Evolutionary conservation across 192 early-diverging fungal genomes (phyloP).

Genomic region (Thamnidium elegans): DNA sequence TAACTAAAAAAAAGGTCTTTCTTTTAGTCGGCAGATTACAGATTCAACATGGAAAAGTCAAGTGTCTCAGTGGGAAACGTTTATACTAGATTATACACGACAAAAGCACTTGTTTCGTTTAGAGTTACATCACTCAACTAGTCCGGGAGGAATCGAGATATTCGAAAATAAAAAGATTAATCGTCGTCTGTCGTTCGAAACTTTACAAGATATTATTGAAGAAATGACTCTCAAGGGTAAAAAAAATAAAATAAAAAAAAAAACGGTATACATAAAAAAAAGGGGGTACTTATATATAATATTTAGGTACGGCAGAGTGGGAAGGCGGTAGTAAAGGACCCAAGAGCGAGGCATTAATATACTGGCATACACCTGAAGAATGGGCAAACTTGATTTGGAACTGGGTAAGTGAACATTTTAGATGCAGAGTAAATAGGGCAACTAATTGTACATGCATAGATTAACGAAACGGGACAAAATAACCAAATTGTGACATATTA

Average conservation of each 20-base stretch:
- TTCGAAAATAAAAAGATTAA: constrained; percentile 73
- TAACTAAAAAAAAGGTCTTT: not conserved
- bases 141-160: constrained; percentile 42
- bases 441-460: constrained; percentile 40
- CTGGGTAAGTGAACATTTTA: constrained; percentile 62
- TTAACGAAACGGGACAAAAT: constrained; percentile 65
- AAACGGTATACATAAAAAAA: too few relatives aligned
- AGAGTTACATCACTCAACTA: constrained; percentile 56
- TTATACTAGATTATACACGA: constrained; percentile 71
- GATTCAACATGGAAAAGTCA: constrained; percentile 82
- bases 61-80: constrained; percentile 70
- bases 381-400: constrained; percentile 81
- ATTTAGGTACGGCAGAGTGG: constrained; percentile 61
- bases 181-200: constrained; percentile 59
- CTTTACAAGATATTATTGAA: constrained; percentile 70
- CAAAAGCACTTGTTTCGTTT: constrained; percentile 62
- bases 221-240: constrained; percentile 71
- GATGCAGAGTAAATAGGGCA: too few relatives aligned
- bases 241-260: constrained; percentile 52
- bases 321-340: constrained; percentile 41
- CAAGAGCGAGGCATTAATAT: constrained; percentile 63
- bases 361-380: constrained; percentile 87
- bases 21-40: constrained; percentile 71
- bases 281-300: too few relatives aligned
- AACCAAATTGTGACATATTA: constrained; percentile 85